Percentiles rank a stretch among this genome's conserved stretches.
These are phyloP conservation scores for Neoscytalidium dimidiatum DNA, from an alignment of 2,329 filamentous ascomycete genomes.

Conservation along the genomic window DNA sequence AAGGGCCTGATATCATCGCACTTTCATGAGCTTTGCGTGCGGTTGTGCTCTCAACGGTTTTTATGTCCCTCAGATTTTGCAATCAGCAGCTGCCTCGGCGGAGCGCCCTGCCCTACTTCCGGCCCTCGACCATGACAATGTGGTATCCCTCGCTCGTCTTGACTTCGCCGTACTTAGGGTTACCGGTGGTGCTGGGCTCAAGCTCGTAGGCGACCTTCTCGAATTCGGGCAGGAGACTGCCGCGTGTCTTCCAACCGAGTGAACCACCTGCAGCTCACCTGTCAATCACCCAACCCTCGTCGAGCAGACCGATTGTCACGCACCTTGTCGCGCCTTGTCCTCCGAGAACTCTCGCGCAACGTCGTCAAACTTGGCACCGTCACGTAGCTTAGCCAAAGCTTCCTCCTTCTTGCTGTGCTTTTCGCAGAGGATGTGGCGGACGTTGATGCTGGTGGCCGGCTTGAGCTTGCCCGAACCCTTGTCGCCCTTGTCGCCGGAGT, in stretches of 20 bases:
- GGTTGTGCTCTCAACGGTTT: neutral
- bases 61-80: no score
- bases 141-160: conserved; percentile 80
- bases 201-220: conserved; percentile 72
- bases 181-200: conserved; percentile 64
- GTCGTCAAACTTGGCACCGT: conserved; percentile 71
- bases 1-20: no score
- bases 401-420: conserved; percentile 80
- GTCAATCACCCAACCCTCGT: neutral
- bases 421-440: conserved; percentile 74
- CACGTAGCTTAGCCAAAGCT: conserved; percentile 67
- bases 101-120: conserved; percentile 47
- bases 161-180: conserved; percentile 67
- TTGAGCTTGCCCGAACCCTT: conserved; percentile 56
- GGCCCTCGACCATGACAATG: conserved; percentile 74
- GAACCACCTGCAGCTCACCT: conserved; percentile 57
- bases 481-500: conserved; percentile 29
- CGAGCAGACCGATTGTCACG: conserved; percentile 18
- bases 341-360: conserved; percentile 73
- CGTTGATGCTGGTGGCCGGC: conserved; percentile 69
- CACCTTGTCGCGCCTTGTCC: conserved; percentile 70
- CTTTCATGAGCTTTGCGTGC: no score
- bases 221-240: conserved; percentile 67
- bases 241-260: conserved; percentile 72
- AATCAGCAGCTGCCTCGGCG: neutral